A percentile compares a stretch with the other conserved stretches of the same genome.
Evolutionary conservation across 768 basidiomycete species (phyloP).

Genomic region (Mycena amicta): DNA sequence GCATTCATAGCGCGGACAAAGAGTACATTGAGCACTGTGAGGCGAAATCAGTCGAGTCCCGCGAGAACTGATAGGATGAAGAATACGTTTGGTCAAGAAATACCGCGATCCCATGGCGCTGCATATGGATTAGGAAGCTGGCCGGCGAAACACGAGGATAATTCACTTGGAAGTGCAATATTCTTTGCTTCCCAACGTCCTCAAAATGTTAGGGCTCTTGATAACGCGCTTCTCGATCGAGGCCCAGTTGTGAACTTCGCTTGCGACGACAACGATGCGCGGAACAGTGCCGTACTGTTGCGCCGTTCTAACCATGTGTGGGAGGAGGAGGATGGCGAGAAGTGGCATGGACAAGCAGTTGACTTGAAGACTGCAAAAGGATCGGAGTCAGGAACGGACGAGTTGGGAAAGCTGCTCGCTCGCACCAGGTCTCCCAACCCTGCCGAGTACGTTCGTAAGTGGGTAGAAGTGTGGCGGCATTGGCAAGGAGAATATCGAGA

Average conservation of each 20-base stretch:
- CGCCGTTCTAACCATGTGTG: constrained; percentile 30
- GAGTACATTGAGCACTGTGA: constrained; percentile 25
- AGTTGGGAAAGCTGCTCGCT: not conserved
- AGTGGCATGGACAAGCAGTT: constrained; percentile 37
- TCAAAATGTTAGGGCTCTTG: constrained; percentile 20
- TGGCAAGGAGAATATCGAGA: constrained; percentile 34
- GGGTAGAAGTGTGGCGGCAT: constrained; percentile 28
- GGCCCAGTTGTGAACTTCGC: constrained; percentile 29
- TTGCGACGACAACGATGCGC: constrained; percentile 31
- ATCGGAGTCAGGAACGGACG: not conserved
- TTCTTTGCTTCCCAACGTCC: constrained; percentile 21
- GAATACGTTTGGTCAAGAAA: constrained; percentile 22
- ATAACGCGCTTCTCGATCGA: constrained; percentile 10
- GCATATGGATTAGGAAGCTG: not conserved
- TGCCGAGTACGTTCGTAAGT: constrained; percentile 29
- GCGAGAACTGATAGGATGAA: not conserved
- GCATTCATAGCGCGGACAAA: constrained; percentile 26
- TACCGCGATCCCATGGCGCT: constrained; percentile 15
- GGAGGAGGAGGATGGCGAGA: constrained; percentile 33
- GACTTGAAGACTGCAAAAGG: constrained; percentile 33
- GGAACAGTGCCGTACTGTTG: constrained; percentile 11
- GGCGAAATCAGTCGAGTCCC: not conserved
- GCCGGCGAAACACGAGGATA: no score
- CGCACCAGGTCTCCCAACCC: constrained; percentile 36
- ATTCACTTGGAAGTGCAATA: constrained; percentile 24